Evolutionary conservation across 768 basidiomycete species (phyloP).

Genomic region (Podaxis sp.): DNA sequence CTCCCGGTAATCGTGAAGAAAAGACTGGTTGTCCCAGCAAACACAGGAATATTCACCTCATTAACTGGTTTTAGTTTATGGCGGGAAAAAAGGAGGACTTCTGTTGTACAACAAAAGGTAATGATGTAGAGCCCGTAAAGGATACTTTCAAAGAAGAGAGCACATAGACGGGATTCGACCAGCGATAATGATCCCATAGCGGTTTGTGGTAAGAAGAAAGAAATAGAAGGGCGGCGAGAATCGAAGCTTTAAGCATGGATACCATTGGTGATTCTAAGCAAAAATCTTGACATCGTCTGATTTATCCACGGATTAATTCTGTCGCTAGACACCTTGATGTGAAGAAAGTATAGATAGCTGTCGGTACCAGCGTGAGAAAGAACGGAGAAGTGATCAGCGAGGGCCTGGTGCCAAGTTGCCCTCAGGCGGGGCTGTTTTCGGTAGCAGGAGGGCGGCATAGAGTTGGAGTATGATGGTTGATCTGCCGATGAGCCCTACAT

Average conservation of each 20-base stretch:
- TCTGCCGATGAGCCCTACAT: background rate
- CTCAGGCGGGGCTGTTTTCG: background rate
- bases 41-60: constrained; percentile 5
- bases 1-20: constrained; percentile 1
- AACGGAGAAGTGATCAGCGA: background rate
- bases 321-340: too few species aligned
- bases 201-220: background rate
- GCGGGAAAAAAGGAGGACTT: constrained; percentile 5
- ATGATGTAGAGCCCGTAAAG: constrained; percentile 11
- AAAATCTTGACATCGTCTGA: too few species aligned
- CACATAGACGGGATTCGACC: constrained; percentile 6
- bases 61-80: background rate
- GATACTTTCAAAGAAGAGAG: constrained; percentile 4
- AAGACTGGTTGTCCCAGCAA: constrained; percentile 3
- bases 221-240: background rate
- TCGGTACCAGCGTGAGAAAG: background rate
- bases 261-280: too few species aligned
- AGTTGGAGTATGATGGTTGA: background rate
- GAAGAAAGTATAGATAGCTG: too few species aligned
- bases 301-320: too few species aligned
- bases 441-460: background rate
- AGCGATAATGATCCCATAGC: constrained; percentile 6
- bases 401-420: background rate
- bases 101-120: background rate
- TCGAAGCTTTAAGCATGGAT: background rate